A percentile compares a stretch with the other conserved stretches of the same genome.
phyloP scores from a whole-genome alignment of 305 asterid genomes.

The Solanum chacoense region DNA sequence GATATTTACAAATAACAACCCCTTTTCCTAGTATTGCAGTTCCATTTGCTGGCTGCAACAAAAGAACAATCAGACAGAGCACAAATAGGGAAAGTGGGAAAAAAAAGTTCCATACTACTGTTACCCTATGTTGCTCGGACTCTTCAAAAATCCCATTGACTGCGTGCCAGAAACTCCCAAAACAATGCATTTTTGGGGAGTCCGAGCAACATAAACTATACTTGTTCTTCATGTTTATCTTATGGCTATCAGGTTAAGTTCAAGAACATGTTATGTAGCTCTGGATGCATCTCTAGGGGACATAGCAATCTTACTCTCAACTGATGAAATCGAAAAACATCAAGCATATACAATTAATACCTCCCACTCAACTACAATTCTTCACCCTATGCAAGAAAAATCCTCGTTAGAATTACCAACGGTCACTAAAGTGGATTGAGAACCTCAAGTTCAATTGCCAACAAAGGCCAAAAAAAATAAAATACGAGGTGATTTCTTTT shows the following conservation, averaged over 20 bases:
- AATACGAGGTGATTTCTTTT: background rate
- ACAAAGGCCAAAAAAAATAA: background rate
- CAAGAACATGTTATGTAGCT: background rate
- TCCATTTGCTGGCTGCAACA: slow-evolving; percentile 21
- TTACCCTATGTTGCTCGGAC: background rate
- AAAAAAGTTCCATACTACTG: too few species aligned
- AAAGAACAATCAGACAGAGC: background rate
- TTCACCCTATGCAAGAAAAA: background rate
- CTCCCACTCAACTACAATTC: background rate
- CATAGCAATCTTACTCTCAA: background rate
- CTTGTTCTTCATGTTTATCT: background rate
- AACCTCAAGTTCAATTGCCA: background rate
- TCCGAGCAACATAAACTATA: background rate
- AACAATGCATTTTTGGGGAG: background rate
- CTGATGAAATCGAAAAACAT: background rate
- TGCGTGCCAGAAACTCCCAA: background rate
- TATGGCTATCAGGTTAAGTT: too few species aligned
- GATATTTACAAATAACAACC: slow-evolving; percentile 23
- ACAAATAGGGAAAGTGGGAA: too few species aligned
- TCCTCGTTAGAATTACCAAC: background rate
- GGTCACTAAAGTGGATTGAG: background rate
- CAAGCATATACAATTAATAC: background rate
- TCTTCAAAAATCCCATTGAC: background rate
- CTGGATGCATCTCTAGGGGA: background rate
- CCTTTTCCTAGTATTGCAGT: slow-evolving; percentile 18